Conservation (phyloP, 306 rosid genomes). For the Malus asiatica region DNA sequence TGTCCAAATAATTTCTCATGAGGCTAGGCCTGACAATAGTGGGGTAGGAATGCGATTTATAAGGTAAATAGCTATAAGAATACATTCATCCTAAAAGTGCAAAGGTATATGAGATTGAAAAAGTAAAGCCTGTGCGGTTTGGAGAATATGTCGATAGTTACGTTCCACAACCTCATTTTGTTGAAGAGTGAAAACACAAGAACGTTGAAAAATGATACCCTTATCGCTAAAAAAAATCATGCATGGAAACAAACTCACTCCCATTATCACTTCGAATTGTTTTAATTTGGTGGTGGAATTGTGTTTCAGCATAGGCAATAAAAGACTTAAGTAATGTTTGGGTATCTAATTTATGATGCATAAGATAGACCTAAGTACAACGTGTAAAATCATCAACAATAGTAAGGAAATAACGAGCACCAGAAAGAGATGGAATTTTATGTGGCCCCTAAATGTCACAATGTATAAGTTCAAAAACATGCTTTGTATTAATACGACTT, state of each 20-base stretch:
- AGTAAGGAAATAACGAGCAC: neutral
- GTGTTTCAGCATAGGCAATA: neutral
- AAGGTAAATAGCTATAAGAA: neutral
- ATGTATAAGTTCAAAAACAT: conserved; percentile 1
- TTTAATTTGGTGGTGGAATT: neutral
- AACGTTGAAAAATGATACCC: neutral
- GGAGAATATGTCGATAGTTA: neutral
- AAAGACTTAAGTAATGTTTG: neutral
- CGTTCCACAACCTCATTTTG: neutral
- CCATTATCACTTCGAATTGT: neutral
- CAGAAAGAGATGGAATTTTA: neutral
- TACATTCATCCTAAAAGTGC: neutral
- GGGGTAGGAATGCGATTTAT: neutral
- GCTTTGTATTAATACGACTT: neutral
- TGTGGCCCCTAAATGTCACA: neutral
- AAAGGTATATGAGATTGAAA: neutral
- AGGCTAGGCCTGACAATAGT: neutral
- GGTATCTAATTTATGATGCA: neutral
- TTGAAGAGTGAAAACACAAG: neutral
- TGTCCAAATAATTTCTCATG: neutral
- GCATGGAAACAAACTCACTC: neutral
- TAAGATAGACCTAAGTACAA: neutral
- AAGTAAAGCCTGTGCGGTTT: neutral
- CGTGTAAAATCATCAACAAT: conserved; percentile 5
- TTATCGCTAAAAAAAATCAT: neutral